These are phyloP conservation scores for Amylostereum chailletii DNA, from an alignment of 1,284 basidiomycete genomes.

Conservation along the genomic window DNA sequence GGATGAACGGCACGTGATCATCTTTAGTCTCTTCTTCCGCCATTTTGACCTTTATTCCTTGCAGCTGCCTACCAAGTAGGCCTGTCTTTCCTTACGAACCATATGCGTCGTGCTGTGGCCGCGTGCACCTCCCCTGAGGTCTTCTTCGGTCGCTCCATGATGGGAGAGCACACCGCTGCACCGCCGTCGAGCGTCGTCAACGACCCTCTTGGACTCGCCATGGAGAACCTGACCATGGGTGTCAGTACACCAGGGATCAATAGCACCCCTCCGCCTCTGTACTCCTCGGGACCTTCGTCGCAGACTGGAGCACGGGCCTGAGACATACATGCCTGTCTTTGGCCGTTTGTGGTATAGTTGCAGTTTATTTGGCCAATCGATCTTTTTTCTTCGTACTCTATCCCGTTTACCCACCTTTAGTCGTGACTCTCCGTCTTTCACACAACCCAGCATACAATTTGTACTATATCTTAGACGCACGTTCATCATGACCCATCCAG, in stretches of 20 bases:
- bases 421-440: too few relatives aligned
- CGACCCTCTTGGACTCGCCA: conserved; percentile 14
- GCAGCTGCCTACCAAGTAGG: conserved; percentile 91
- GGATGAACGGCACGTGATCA: conserved; percentile 75
- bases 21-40: conserved; percentile 2
- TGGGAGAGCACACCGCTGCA: conserved; percentile 14
- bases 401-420: too few relatives aligned
- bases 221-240: conserved; percentile 12
- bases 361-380: too few relatives aligned
- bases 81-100: conserved; percentile 85
- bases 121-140: conserved; percentile 88
- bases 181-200: conserved; percentile 11
- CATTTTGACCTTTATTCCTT: background rate
- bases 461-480: too few relatives aligned
- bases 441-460: too few relatives aligned
- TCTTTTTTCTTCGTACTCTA: too few relatives aligned
- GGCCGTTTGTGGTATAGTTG: too few relatives aligned
- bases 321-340: too few relatives aligned
- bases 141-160: conserved; percentile 53
- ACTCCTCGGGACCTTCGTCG: background rate
- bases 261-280: conserved; percentile 8
- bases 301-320: too few relatives aligned
- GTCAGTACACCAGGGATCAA: conserved; percentile 1
- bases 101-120: conserved; percentile 92
- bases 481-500: too few relatives aligned